These are phyloP conservation scores for Entomortierella chlamydospora DNA, from an alignment of 192 early-diverging fungal species.

Conservation along the genomic window DNA sequence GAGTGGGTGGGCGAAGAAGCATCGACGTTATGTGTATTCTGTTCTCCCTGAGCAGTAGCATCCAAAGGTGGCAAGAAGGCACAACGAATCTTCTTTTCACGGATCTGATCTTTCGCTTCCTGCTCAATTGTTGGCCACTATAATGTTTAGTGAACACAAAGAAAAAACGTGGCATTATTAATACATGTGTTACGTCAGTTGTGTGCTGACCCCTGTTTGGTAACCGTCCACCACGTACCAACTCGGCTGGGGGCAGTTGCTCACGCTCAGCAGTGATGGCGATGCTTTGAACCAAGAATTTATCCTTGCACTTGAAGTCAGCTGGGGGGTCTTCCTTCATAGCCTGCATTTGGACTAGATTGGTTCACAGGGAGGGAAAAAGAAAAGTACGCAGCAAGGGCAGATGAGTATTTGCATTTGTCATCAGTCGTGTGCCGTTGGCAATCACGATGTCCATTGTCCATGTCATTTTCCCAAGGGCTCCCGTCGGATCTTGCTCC, in stretches of 20 bases:
- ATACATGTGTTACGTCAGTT: background rate
- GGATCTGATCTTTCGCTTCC: conserved; percentile 67
- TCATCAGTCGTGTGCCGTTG: too few species aligned
- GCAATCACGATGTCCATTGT: too few species aligned
- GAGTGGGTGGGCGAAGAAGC: background rate
- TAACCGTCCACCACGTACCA: conserved; percentile 52
- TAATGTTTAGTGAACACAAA: background rate
- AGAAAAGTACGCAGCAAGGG: background rate
- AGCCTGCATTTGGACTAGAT: conserved; percentile 85
- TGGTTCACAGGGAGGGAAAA: background rate
- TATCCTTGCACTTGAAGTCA: conserved; percentile 93
- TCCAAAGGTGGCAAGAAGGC: conserved; percentile 58
- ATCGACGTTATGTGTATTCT: background rate
- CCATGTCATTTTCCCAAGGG: too few species aligned
- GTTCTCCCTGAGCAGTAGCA: conserved; percentile 11
- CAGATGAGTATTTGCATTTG: background rate
- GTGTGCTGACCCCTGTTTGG: background rate
- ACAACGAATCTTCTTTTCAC: conserved; percentile 77
- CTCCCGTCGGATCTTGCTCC: background rate
- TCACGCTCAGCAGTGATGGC: conserved; percentile 77
- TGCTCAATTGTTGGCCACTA: conserved; percentile 75
- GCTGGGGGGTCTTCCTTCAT: conserved; percentile 84
- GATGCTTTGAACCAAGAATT: conserved; percentile 94
- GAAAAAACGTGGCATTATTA: background rate
- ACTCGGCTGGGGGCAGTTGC: conserved; percentile 67